These are phyloP conservation scores for Amylocystis lapponica DNA, from an alignment of 768 basidiomycete genomes.

Conservation along the genomic window DNA sequence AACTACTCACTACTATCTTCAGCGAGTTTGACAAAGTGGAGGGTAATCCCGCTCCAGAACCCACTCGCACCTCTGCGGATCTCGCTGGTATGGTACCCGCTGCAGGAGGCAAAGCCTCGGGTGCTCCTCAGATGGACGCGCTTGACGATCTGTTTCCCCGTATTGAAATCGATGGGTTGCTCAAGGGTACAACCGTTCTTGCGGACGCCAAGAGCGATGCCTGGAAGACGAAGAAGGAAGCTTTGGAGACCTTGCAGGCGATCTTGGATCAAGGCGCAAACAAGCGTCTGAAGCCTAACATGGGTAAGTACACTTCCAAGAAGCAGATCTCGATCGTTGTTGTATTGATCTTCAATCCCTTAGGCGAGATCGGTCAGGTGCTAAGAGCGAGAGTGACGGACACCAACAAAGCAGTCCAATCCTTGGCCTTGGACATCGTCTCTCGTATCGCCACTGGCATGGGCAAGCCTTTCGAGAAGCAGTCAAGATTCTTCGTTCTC, in stretches of 20 bases:
- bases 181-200: slow-evolving; percentile 79
- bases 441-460: slow-evolving; percentile 88
- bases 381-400: slow-evolving; percentile 87
- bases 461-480: slow-evolving; percentile 93
- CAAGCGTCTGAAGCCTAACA: slow-evolving; percentile 83
- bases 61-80: slow-evolving; percentile 73
- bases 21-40: slow-evolving; percentile 92
- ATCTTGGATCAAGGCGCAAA: slow-evolving; percentile 88
- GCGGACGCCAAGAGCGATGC: slow-evolving; percentile 86
- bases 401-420: slow-evolving; percentile 92
- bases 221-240: slow-evolving; percentile 97
- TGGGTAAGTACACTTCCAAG: slow-evolving; percentile 54
- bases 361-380: slow-evolving; percentile 87
- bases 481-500: slow-evolving; percentile 67
- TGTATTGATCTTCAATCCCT: slow-evolving; percentile 6
- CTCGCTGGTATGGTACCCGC: slow-evolving; percentile 46
- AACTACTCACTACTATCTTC: slow-evolving; percentile 85
- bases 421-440: slow-evolving; percentile 84
- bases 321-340: background rate
- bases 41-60: slow-evolving; percentile 68
- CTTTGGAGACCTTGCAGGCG: slow-evolving; percentile 76
- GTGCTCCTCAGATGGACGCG: slow-evolving; percentile 48
- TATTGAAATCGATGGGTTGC: slow-evolving; percentile 82
- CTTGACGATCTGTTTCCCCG: slow-evolving; percentile 94
- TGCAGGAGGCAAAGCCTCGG: slow-evolving; percentile 33